phyloP scores from a whole-genome alignment of 345 rosid genomes.

The Nasturtium officinale region DNA sequence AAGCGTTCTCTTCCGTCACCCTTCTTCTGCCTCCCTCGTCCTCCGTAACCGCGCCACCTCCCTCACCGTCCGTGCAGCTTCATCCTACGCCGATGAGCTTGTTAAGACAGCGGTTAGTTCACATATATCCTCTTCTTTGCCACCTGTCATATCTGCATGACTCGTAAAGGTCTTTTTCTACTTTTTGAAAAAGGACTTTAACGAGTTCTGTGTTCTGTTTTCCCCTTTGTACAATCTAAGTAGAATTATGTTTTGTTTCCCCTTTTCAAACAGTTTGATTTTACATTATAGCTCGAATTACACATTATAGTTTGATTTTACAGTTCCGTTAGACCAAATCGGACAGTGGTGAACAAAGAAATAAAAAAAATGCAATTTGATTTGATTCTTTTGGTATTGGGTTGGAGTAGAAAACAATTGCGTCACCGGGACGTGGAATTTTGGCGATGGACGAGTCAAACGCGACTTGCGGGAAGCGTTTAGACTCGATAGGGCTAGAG shows the following conservation, averaged over 20 bases:
- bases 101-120: constrained; percentile 86
- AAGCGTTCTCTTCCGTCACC: constrained; percentile 58
- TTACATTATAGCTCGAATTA: not conserved
- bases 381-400: constrained; percentile 2
- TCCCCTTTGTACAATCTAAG: not conserved
- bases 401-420: constrained; percentile 73
- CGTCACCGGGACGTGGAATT: constrained; percentile 97
- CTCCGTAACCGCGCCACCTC: constrained; percentile 54
- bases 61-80: constrained; percentile 67
- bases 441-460: constrained; percentile 99
- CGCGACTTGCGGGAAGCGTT: constrained; percentile 96
- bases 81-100: constrained; percentile 95
- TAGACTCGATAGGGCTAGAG: constrained; percentile 91
- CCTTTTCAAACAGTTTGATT: not conserved
- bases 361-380: not conserved
- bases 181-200: not conserved
- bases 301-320: not conserved
- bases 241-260: not conserved
- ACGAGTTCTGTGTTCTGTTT: constrained; percentile 8
- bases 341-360: not conserved
- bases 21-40: constrained; percentile 58
- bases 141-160: constrained; percentile 34
- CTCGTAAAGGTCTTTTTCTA: not conserved
- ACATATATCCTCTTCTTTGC: not conserved
- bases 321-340: not conserved